Conservation (phyloP, 345 rosid genomes). For the Stellera chamaejasme region DNA sequence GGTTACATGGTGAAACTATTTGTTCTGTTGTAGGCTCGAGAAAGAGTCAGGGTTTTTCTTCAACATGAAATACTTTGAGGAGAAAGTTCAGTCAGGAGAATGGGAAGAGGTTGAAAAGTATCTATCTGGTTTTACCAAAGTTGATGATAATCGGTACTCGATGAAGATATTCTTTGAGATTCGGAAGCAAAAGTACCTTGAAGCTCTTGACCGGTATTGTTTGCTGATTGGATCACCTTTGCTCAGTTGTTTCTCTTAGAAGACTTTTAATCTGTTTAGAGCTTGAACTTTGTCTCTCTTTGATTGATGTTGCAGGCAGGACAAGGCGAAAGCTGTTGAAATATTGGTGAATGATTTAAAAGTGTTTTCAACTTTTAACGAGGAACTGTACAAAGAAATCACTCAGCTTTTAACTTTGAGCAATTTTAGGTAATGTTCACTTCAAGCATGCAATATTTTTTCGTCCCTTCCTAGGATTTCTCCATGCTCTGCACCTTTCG, state of each 20-base stretch:
- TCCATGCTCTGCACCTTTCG: neutral
- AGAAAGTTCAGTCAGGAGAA: slow-evolving; percentile 67
- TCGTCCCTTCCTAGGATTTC: neutral
- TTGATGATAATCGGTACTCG: slow-evolving; percentile 63
- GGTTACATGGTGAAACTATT: neutral
- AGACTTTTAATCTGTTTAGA: neutral
- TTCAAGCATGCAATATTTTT: too few relatives aligned
- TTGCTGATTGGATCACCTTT: neutral
- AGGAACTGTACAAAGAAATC: slow-evolving; percentile 66
- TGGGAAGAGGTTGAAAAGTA: slow-evolving; percentile 75
- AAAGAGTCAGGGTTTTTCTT: slow-evolving; percentile 65
- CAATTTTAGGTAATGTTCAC: slow-evolving; percentile 51
- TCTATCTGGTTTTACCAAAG: slow-evolving; percentile 59
- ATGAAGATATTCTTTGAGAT: slow-evolving; percentile 89
- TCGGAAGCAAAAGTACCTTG: slow-evolving; percentile 86
- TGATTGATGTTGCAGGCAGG: slow-evolving; percentile 37
- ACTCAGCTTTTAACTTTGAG: slow-evolving; percentile 63
- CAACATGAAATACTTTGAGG: slow-evolving; percentile 67
- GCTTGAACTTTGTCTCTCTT: neutral
- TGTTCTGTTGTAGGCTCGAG: slow-evolving; percentile 42
- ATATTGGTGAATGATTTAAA: slow-evolving; percentile 58
- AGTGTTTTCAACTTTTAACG: slow-evolving; percentile 63
- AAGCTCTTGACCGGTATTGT: slow-evolving; percentile 71
- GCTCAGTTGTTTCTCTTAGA: neutral
- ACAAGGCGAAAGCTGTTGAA: slow-evolving; percentile 76